Conservation (phyloP, 495 filamentous ascomycete genomes). For the Penicillium bovifimosum region DNA sequence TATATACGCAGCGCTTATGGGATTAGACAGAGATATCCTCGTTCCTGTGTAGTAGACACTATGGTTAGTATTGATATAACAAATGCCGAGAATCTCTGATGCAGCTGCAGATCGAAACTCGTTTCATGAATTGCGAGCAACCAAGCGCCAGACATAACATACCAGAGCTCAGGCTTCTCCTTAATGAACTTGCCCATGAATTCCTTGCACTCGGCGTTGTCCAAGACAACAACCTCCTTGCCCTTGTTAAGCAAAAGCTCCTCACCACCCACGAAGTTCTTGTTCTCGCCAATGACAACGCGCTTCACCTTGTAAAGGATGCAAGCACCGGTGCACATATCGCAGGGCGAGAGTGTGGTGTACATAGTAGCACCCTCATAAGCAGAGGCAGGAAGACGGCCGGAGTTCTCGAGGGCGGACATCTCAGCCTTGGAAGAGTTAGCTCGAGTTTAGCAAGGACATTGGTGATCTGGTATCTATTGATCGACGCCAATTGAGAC, state of each 20-base stretch:
- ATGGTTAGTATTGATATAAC: conserved; percentile 13
- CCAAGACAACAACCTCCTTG: conserved; percentile 68
- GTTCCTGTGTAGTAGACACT: conserved; percentile 48
- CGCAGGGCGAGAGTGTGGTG: conserved; percentile 80
- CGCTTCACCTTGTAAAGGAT: conserved; percentile 74
- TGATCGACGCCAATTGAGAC: not conserved
- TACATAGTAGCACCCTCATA: conserved; percentile 80
- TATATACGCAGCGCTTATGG: conserved; percentile 33
- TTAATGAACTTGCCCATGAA: conserved; percentile 74
- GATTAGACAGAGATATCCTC: conserved; percentile 66
- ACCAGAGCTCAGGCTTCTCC: conserved; percentile 74
- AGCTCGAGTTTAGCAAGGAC: not conserved
- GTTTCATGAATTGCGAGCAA: not conserved
- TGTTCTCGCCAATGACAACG: conserved; percentile 82
- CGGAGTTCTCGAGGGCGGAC: conserved; percentile 70
- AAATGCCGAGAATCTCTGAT: not conserved
- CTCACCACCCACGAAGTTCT: conserved; percentile 73
- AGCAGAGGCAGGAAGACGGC: conserved; percentile 63
- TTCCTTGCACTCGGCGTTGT: conserved; percentile 61
- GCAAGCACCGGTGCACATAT: conserved; percentile 85
- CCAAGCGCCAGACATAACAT: conserved; percentile 24
- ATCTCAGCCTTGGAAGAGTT: conserved; percentile 61
- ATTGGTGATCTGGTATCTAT: not conserved
- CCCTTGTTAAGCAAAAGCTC: conserved; percentile 64
- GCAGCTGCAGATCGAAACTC: not conserved